Base-by-base conservation (phyloP, 1,284 basidiomycete genomes). In the Malassezia pachydermatis region DNA sequence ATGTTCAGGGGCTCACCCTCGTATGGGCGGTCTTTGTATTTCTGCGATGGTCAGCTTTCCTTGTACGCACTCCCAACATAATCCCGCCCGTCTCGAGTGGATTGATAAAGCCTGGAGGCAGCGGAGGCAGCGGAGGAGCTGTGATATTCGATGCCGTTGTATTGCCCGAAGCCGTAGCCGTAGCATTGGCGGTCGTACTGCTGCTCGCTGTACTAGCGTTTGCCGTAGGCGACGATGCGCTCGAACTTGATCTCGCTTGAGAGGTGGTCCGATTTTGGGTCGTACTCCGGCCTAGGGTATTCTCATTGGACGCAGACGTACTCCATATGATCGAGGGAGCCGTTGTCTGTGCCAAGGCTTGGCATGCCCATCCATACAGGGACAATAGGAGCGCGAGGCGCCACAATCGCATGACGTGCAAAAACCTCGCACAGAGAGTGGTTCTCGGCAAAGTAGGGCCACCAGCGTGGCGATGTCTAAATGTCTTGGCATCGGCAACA, bases 1-100 rank as follows among this genome's bases (percentile, higher is more conserved):
- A 58, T 59, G 30, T 70, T 70, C 49, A 70, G 48, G 4, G 68
- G 68, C 48, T 70, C 68, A 17, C 68, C 67, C 5, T 43, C 41
- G 8, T 19, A 24, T 7, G 30, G 41, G 13, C 41, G 25, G 30
- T 43, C 41, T 8, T 29, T 29, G 23, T 43, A 43, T 23, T 43
- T 14, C 39, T 41, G n/a, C 3, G 29, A 10, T 10, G 9, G 39
- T 34, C 33, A 35, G 32, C 4, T 1, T 3, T 4, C 8, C 23
- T 20, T 9, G 1, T 5, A 42, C 47, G 13, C 32, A 49, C 47
- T 5, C 32, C 48, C 5, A 51, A 27, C 49, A 51, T 51, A 13
- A 27, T 35, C 9, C 38, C 45, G 10, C 38, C 49, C 17, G 44
- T 6, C 4, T 40, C 36, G 4, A 51, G 36, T 4, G 49, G 49